A percentile compares a stretch with the other conserved stretches of the same genome.
These are phyloP conservation scores for Fusarium tuaranense DNA, from an alignment of 2,329 filamentous ascomycete species.

Conservation along the genomic window DNA sequence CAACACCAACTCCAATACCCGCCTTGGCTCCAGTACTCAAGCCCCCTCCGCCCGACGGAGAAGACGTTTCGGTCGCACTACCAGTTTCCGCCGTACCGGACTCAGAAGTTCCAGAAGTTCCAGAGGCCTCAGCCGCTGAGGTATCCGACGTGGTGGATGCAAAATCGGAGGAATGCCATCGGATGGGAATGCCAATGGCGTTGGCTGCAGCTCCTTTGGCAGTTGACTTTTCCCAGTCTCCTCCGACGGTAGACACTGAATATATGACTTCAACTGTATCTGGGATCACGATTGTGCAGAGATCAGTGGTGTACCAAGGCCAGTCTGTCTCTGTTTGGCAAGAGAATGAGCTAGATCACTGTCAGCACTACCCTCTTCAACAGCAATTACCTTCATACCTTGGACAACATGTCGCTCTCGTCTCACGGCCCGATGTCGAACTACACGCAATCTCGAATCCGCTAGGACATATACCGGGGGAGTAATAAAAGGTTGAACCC, in stretches of 20 bases:
- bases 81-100: neutral
- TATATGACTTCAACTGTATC: neutral
- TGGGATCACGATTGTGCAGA: neutral
- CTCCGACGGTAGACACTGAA: neutral
- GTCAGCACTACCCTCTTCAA: neutral
- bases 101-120: neutral
- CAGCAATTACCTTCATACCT: neutral
- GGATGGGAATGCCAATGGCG: neutral
- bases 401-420: neutral
- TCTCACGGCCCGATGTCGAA: neutral
- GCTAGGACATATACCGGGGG: neutral
- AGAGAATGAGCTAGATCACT: neutral
- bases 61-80: neutral
- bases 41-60: neutral
- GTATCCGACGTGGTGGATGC: neutral
- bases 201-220: neutral
- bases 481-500: neutral
- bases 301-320: slow-evolving; percentile 1
- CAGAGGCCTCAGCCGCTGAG: neutral
- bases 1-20: neutral
- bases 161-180: neutral
- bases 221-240: neutral
- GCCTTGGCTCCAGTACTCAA: neutral
- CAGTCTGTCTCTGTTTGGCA: neutral
- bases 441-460: neutral